These are phyloP conservation scores for Fusarium sp. DNA, from an alignment of 2,329 filamentous ascomycete genomes.

Conservation along the genomic window DNA sequence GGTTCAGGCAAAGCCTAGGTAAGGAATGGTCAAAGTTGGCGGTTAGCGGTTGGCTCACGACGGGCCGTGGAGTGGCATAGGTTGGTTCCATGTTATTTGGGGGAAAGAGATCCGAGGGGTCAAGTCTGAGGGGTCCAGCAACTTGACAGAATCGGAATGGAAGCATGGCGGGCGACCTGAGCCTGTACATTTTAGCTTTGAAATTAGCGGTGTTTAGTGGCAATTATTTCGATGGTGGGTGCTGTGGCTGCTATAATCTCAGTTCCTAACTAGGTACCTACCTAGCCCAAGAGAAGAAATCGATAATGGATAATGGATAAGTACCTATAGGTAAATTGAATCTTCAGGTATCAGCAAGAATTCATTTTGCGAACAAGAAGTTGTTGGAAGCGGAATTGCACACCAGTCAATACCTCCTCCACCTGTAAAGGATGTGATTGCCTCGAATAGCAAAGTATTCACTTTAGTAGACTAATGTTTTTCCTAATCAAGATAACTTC, in stretches of 20 bases:
- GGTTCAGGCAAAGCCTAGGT: neutral
- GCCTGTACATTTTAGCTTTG: constrained; percentile 8
- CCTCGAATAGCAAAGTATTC: neutral
- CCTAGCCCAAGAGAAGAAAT: neutral
- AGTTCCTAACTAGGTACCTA: neutral
- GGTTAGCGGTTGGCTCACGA: constrained; percentile 12
- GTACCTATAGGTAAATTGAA: neutral
- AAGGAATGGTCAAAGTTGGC: constrained; percentile 2
- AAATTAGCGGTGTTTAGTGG: constrained; percentile 1
- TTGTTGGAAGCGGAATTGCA: neutral
- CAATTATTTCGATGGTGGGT: neutral
- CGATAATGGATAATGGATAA: neutral
- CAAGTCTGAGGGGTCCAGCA: constrained; percentile 13
- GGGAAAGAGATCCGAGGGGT: constrained; percentile 11
- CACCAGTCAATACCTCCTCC: neutral
- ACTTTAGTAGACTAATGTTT: neutral
- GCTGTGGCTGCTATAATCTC: constrained; percentile 6
- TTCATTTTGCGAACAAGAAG: neutral
- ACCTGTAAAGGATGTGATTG: neutral
- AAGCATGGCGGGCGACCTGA: constrained; percentile 27
- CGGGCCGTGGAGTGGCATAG: constrained; percentile 2
- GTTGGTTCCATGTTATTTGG: neutral
- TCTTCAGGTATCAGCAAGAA: neutral
- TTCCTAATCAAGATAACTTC: neutral
- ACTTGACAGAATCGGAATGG: neutral